A percentile compares a stretch with the other conserved stretches of the same genome.
These are phyloP conservation scores for Sextonia rubra DNA, from an alignment of 164 flowering plant genomes.

Conservation along the genomic window DNA sequence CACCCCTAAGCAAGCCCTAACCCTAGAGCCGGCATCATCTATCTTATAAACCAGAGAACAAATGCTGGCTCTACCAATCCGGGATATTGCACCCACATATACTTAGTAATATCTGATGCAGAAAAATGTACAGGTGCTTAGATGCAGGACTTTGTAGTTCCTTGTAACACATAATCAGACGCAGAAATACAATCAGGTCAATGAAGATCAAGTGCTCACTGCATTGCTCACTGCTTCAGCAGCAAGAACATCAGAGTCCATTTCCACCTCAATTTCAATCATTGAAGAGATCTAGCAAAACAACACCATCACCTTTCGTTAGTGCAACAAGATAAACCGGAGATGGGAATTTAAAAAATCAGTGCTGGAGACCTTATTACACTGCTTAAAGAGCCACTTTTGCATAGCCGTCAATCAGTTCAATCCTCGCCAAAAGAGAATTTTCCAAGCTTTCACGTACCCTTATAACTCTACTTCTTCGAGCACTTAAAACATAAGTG, in stretches of 20 bases:
- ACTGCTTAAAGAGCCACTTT: conserved; percentile 43
- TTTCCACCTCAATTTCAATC: conserved; percentile 97
- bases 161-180: background rate
- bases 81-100: too few species aligned
- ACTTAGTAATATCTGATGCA: too few species aligned
- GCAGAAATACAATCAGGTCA: background rate
- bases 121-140: background rate
- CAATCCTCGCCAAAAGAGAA: conserved; percentile 68
- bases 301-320: conserved; percentile 10
- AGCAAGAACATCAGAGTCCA: conserved; percentile 91
- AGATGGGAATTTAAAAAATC: background rate
- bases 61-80: too few species aligned
- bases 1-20: too few species aligned
- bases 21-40: too few species aligned
- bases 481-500: conserved; percentile 37
- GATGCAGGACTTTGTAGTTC: background rate
- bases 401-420: conserved; percentile 83
- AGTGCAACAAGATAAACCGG: background rate
- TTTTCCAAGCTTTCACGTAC: conserved; percentile 83
- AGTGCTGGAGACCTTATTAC: background rate
- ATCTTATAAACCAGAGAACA: too few species aligned
- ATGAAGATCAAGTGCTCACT: conserved; percentile 27
- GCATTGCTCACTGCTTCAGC: conserved; percentile 86
- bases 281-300: conserved; percentile 80
- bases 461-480: conserved; percentile 66